Evolutionary conservation across 129 eudicot genomes (phyloP).

Genomic region (Escallonia herrerae): DNA sequence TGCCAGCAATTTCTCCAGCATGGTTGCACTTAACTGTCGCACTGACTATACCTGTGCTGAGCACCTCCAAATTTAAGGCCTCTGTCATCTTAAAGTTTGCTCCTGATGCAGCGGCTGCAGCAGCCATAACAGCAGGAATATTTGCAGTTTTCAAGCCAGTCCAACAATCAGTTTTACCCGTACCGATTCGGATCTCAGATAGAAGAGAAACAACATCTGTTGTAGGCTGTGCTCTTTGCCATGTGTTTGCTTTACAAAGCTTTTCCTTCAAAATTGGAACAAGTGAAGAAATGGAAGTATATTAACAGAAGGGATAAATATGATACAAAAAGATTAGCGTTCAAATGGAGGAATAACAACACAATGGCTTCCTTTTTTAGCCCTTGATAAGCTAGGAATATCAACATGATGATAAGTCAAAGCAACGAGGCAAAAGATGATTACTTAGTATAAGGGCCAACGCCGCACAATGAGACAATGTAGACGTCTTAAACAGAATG

Average conservation of each 20-base stretch:
- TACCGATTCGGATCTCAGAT: conserved; percentile 88
- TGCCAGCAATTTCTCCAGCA: conserved; percentile 99
- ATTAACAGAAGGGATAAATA: too few relatives aligned
- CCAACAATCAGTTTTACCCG: conserved; percentile 86
- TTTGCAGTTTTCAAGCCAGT: conserved; percentile 85
- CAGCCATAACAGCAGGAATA: conserved; percentile 99
- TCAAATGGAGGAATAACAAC: too few relatives aligned
- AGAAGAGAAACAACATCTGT: conserved; percentile 92
- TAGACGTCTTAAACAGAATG: too few relatives aligned
- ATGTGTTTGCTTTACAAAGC: conserved; percentile 84
- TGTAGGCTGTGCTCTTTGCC: conserved; percentile 89
- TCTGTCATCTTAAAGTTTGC: conserved; percentile 66
- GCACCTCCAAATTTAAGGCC: conserved; percentile 88
- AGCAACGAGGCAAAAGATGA: too few relatives aligned
- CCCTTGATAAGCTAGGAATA: too few relatives aligned
- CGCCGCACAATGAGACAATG: too few relatives aligned
- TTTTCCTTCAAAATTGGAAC: conserved; percentile 39
- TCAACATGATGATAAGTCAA: too few relatives aligned
- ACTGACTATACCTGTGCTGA: conserved; percentile 88
- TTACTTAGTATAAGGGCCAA: too few relatives aligned
- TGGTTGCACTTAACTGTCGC: conserved; percentile 91
- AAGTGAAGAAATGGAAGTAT: too few relatives aligned
- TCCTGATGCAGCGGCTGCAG: conserved; percentile 99
- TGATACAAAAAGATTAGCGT: too few relatives aligned
- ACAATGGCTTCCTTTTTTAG: too few relatives aligned